phyloP scores from a whole-genome alignment of 768 basidiomycete species.

The Goffeauzyma gilvescens region DNA sequence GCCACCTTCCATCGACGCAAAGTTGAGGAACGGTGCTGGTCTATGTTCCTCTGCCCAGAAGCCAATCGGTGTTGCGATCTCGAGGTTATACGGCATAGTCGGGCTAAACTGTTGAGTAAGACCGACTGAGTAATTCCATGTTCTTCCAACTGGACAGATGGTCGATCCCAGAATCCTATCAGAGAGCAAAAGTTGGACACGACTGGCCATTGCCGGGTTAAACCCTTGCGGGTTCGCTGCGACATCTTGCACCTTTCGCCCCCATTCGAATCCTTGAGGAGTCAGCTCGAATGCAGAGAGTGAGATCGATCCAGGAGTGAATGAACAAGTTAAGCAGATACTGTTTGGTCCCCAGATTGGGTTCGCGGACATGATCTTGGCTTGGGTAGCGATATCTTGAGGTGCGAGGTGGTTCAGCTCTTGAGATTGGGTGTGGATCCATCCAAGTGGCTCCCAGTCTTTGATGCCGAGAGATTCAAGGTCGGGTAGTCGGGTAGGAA shows the following conservation, averaged over 20 bases:
- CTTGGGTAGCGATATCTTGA: constrained; percentile 79
- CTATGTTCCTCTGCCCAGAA: constrained; percentile 96
- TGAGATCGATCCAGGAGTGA: constrained; percentile 94
- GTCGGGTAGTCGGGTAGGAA: constrained; percentile 72
- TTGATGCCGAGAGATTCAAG: constrained; percentile 89
- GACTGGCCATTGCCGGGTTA: constrained; percentile 97
- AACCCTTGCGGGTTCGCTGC: constrained; percentile 75
- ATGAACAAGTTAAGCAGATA: constrained; percentile 82
- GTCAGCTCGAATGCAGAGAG: constrained; percentile 78
- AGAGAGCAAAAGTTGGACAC: constrained; percentile 69
- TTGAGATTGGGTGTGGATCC: constrained; percentile 65
- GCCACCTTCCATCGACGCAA: constrained; percentile 70
- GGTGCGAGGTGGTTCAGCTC: constrained; percentile 86
- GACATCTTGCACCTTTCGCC: constrained; percentile 74
- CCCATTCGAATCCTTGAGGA: constrained; percentile 93
- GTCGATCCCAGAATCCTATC: constrained; percentile 94
- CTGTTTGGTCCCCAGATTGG: constrained; percentile 85
- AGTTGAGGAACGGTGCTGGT: constrained; percentile 88
- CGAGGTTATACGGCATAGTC: constrained; percentile 59
- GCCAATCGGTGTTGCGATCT: constrained; percentile 71
- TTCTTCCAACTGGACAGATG: constrained; percentile 73
- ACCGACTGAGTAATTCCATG: constrained; percentile 95
- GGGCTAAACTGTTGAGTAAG: constrained; percentile 80
- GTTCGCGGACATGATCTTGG: constrained; percentile 91
- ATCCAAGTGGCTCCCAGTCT: constrained; percentile 83